Percentiles rank a stretch among this genome's conserved stretches.
Conservation (phyloP, 768 basidiomycete species). For the Roridomyces roridus region DNA sequence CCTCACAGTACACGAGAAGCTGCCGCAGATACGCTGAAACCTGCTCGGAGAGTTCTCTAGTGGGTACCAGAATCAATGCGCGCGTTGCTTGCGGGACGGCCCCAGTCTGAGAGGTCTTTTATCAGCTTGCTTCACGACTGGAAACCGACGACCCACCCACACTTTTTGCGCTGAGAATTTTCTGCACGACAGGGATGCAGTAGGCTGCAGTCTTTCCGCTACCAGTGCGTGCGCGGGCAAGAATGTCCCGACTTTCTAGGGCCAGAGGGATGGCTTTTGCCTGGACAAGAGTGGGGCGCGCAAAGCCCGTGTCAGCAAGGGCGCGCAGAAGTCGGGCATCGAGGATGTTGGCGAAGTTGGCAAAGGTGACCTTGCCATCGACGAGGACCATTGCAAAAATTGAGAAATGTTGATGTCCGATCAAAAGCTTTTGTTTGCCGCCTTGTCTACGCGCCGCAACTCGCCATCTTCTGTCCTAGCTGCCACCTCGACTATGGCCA, state of each 20-base stretch:
- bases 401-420: no score
- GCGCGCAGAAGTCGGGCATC: conserved; percentile 88
- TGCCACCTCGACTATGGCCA: background rate
- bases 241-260: conserved; percentile 86
- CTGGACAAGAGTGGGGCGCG: conserved; percentile 92
- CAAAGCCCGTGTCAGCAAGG: conserved; percentile 89
- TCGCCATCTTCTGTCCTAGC: no score
- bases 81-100: conserved; percentile 64
- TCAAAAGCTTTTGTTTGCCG: background rate
- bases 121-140: background rate
- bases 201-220: conserved; percentile 98
- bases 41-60: conserved; percentile 92
- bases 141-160: conserved; percentile 50
- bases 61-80: conserved; percentile 85
- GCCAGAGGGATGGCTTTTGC: conserved; percentile 91
- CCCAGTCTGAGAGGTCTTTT: conserved; percentile 38
- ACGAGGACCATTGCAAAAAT: conserved; percentile 41
- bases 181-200: conserved; percentile 89
- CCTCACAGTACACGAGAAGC: conserved; percentile 80
- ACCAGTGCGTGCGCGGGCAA: conserved; percentile 93
- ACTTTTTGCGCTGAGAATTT: conserved; percentile 80
- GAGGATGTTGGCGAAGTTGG: conserved; percentile 76
- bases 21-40: conserved; percentile 71
- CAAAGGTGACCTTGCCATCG: conserved; percentile 56
- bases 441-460: no score